Evolutionary conservation across 805 yeast species (phyloP), one percentile per base, ranked within the genome.

Genomic region (Candida broadrunensis): DNA sequence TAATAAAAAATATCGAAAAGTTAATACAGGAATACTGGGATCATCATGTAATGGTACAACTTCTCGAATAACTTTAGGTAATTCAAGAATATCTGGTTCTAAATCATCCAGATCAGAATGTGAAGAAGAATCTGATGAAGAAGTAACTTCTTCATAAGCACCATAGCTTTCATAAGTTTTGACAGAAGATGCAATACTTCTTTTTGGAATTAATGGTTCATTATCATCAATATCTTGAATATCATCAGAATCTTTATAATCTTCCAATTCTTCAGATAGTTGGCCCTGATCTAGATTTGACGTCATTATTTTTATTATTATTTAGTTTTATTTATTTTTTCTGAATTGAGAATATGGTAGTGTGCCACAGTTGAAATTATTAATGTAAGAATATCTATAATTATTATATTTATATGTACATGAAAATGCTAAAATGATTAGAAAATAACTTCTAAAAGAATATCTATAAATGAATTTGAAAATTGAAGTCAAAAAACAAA

Each of bases 1-100:
- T 7, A 69, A 53, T 2, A 68, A 15, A 26, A 69, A 49, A 45
- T 58, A 62, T 1, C 74, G 50, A 43, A 68, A 64, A 0, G 74
- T 69, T 5, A 63, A 41, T 2, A 64, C 67, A 0, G 70, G 73
- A n/a, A 61, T 49, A 3, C 47, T 49, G 4, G 71, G 67, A 45
- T 69, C 72, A 38, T 69, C 74, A n/a, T 53, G 51, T 23, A 69
- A 47, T 0, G 70, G 64, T 3, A 67, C 73, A 3, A 61, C 53
- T 34, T 68, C 72, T 23, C 63, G 40, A 3, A 69, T 63, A 0
- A 58, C 56, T 35, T 45, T 50, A 5, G 72, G 70, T 2, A 68
- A 41, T 14, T 53, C 58, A 12, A 41, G 34, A 5, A 65, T 42
- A 39, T 64, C 69, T 2, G 38, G 43, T 6, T 43, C 48, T 8